These are phyloP conservation scores for Fomes fomentarius DNA, from an alignment of 1,284 basidiomycete species.

Conservation along the genomic window DNA sequence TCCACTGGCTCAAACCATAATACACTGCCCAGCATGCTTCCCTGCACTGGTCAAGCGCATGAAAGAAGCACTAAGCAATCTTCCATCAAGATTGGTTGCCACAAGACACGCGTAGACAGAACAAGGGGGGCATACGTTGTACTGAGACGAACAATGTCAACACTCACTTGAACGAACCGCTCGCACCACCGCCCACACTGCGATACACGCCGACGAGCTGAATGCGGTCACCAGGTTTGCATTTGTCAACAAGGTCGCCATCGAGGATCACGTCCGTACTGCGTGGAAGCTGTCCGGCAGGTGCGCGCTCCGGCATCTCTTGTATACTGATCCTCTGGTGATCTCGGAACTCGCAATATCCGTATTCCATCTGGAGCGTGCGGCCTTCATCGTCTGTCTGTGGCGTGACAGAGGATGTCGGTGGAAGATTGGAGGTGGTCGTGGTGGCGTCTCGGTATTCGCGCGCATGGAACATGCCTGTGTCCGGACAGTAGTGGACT, in stretches of 20 bases:
- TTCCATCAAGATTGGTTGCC: background rate
- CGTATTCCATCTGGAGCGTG: slow-evolving; percentile 91
- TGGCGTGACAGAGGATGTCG: slow-evolving; percentile 90
- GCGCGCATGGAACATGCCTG: slow-evolving; percentile 83
- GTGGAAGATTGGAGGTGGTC: slow-evolving; percentile 82
- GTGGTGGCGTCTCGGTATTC: slow-evolving; percentile 94
- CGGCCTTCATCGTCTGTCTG: slow-evolving; percentile 91
- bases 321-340: slow-evolving; percentile 98
- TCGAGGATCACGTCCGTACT: slow-evolving; percentile 96
- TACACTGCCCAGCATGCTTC: background rate
- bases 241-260: slow-evolving; percentile 96
- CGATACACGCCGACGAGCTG: slow-evolving; percentile 97
- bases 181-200: slow-evolving; percentile 88
- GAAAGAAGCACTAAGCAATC: background rate
- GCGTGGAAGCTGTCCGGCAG: slow-evolving; percentile 94
- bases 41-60: background rate
- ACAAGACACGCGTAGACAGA: background rate
- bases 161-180: slow-evolving; percentile 90
- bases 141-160: background rate
- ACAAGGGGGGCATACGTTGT: background rate
- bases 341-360: slow-evolving; percentile 91
- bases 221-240: slow-evolving; percentile 97
- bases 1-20: background rate
- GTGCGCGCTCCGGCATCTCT: slow-evolving; percentile 99
- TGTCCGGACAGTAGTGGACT: slow-evolving; percentile 92